Base-by-base conservation (phyloP, 2,329 filamentous ascomycete species). In the Sporothrix dimorphospora region DNA sequence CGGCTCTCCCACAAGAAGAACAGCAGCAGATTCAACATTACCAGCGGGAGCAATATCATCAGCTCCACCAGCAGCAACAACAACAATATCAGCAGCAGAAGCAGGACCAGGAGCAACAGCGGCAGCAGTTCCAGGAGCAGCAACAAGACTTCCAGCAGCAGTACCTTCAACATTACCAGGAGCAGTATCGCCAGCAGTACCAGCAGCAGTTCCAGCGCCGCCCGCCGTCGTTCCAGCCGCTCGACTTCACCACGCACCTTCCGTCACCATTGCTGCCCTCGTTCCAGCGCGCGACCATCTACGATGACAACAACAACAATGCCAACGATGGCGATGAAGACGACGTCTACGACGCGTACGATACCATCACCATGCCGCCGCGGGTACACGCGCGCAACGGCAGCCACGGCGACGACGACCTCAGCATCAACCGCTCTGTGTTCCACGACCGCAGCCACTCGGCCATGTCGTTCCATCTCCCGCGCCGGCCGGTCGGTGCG, bases 391-490 rank as follows among this genome's bases (percentile, higher is more conserved):
- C 78, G 30, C 77, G 79, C 30, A 76, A 76, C 57, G 79, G 76
- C 69, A 67, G 75, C 78, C 5, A 63, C 47, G 77, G 78, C 21
- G 77, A 77, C 57, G 79, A 81, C 53, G 80, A 80, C 71, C 81
- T 79, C 68, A 79, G 77, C 21, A 77, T 78, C 19, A 75, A 16
- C 82, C 84, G 34, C 34, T 51, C 55, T n/a, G 63, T 67, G 2
- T 12, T 51, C n/a, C 55, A 65, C 65, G 81, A 85, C 68, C 80
- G 83, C 73, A 86, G 83, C 75, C 81, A 83, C 69, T 86, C 85
- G n/a, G 82, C 84, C 66, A 82, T 85, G 80, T 88, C 87, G 0
- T 89, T 89, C 76, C 86, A 87, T 74, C 80, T 88, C 49, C 87
- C 87, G 3, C 82, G 86, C 55, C 83, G 84, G 74, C 82, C 82